These are phyloP conservation scores for Gaultheria prostrata DNA, from an alignment of 148 eudicot species.

Conservation along the genomic window DNA sequence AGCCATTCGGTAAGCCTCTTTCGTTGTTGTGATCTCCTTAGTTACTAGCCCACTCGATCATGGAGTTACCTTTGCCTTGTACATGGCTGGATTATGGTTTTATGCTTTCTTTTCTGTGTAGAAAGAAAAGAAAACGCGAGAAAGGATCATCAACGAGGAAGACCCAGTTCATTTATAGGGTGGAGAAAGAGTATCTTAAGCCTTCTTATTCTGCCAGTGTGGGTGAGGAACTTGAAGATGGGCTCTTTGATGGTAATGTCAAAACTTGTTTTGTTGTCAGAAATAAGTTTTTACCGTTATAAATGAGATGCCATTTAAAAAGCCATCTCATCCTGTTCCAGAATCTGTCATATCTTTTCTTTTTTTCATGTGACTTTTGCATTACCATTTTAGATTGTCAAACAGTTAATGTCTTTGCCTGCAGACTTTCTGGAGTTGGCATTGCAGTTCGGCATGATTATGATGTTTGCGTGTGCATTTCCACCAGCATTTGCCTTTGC, in stretches of 20 bases:
- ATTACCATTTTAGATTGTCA: background rate
- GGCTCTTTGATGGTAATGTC: conserved; percentile 86
- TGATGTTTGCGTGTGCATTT: conserved; percentile 99
- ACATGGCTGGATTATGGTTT: background rate
- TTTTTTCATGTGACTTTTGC: background rate
- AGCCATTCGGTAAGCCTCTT: conserved; percentile 61
- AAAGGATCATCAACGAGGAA: conserved; percentile 47
- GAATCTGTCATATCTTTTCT: background rate
- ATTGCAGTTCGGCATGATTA: conserved; percentile 93
- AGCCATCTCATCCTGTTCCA: background rate
- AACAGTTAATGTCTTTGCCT: background rate
- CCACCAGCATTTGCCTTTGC: conserved; percentile 88
- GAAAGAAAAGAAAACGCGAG: conserved; percentile 63
- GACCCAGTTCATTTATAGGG: conserved; percentile 54
- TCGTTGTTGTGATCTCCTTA: background rate
- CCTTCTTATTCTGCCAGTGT: conserved; percentile 84
- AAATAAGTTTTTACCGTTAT: background rate
- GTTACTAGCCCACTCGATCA: background rate
- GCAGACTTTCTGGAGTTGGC: conserved; percentile 93
- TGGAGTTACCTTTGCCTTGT: background rate
- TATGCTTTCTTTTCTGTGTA: conserved; percentile 22
- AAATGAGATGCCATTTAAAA: background rate
- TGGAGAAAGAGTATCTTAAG: conserved; percentile 90
- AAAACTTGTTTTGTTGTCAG: background rate
- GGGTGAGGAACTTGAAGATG: conserved; percentile 96